A percentile compares a stretch with the other conserved stretches of the same genome.
phyloP scores from a whole-genome alignment of 305 asterid genomes.

The Plantago rigida region DNA sequence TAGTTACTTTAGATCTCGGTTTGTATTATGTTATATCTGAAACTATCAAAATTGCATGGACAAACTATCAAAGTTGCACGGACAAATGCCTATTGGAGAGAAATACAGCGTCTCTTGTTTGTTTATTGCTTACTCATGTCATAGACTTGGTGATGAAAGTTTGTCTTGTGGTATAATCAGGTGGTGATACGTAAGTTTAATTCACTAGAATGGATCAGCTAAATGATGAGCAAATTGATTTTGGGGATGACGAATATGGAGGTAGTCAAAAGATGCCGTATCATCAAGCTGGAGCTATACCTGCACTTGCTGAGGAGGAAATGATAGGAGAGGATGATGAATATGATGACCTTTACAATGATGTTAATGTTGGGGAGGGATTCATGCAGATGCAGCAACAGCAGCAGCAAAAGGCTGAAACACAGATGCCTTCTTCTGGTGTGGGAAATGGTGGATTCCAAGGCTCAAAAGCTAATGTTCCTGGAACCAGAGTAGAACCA shows the following conservation, averaged over 20 bases:
- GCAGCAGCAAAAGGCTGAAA: slow-evolving; percentile 23
- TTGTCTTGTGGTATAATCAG: slow-evolving; percentile 29
- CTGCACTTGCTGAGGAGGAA: slow-evolving; percentile 80
- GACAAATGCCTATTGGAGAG: too few relatives aligned
- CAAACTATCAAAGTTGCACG: too few relatives aligned
- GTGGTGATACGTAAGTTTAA: slow-evolving; percentile 27
- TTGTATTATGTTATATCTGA: too few relatives aligned
- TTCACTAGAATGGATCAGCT: slow-evolving; percentile 46
- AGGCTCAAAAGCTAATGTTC: slow-evolving; percentile 34
- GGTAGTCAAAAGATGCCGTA: slow-evolving; percentile 56
- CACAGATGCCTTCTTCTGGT: slow-evolving; percentile 33
- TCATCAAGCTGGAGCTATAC: slow-evolving; percentile 65
- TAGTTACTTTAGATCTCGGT: too few relatives aligned
- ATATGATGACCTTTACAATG: slow-evolving; percentile 63
- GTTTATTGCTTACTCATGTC: slow-evolving; percentile 13
- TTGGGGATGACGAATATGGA: slow-evolving; percentile 59
- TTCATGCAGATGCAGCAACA: slow-evolving; percentile 52
- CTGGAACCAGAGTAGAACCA: slow-evolving; percentile 38
- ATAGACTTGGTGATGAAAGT: slow-evolving; percentile 13
- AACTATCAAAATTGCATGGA: too few relatives aligned
- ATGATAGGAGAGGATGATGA: slow-evolving; percentile 69
- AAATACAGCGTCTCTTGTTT: too few relatives aligned
- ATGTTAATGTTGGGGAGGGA: slow-evolving; percentile 64
- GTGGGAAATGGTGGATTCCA: slow-evolving; percentile 40
- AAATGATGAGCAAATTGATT: slow-evolving; percentile 57